Evolutionary conservation across 1,284 basidiomycete species (phyloP), one percentile per base, ranked within the genome.

Genomic region (Cryptococcus sp.): DNA sequence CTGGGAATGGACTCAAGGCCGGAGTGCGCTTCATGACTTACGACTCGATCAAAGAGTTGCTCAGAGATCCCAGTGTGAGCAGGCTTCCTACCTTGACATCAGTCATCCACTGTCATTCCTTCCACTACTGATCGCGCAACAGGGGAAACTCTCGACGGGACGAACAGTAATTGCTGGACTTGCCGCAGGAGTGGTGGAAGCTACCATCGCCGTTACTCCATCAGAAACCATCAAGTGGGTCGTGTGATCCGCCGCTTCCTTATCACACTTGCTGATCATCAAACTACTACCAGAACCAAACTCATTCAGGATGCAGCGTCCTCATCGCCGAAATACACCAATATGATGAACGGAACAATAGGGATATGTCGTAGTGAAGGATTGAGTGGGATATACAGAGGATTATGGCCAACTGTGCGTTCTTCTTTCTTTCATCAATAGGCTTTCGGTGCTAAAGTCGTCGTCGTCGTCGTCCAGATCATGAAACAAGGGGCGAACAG

Each of bases 401-500:
- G 93, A 4, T 79, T 96, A 1, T 89, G 91, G 71, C 91, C 93
- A 7, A 93, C 94, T 54, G 91, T 90, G 75, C 62, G 86, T 83
- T 19, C 30, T 11, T 41, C 16, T 6, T 6, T 10, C 25, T 35
- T 50, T 10, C 41, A 25, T 23, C 16, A 35, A 8, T 13, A 35
- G 30, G 10, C 30, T 10, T 2, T 35, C 30, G 30, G 30, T 35
- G 13, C 30, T 35, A 35, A 35, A 3, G 8, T 35, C 30, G 30
- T 35, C 30, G 30, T 13, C 30, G 25, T 20, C 35, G 51, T 8
- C 22, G 40, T 20, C 45, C 27, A 91, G 89, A 90, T 93, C 86
- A 89, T 93, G 85, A 86, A 92, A 39, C 93, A 96, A 84, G 91
- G 91, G 27, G 91, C 91, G 23, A 95, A 95, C 75, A 93, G 90